Evolutionary conservation across 148 eudicot species (phyloP).

Genomic region (Rhododendron mucronatum): DNA sequence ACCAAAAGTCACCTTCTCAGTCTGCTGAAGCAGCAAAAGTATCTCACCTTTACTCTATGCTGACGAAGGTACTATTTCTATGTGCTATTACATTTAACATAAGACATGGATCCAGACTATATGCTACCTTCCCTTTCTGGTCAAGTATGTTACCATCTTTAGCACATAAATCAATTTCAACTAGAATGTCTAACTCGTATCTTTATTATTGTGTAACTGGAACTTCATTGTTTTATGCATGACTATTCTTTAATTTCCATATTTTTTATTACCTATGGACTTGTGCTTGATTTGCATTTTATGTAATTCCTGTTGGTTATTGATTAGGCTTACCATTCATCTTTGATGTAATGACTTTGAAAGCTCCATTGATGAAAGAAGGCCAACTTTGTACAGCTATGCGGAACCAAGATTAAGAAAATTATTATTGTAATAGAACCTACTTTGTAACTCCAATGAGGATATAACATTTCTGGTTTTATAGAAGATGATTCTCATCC

Average conservation of each 20-base stretch:
- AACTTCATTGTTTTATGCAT: background rate
- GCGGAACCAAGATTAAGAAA: background rate
- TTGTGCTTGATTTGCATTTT: background rate
- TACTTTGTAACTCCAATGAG: background rate
- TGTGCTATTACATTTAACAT: background rate
- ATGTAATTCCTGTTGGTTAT: background rate
- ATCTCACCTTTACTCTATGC: slow-evolving; percentile 44
- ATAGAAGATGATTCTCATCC: background rate
- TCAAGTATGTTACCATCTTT: slow-evolving; percentile 1
- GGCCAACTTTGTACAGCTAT: background rate
- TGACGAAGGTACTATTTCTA: slow-evolving; percentile 51
- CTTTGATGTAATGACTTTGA: background rate
- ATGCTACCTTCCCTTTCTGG: background rate
- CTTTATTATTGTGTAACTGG: background rate
- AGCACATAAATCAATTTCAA: background rate
- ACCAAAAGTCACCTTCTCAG: slow-evolving; percentile 15
- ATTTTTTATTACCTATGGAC: background rate
- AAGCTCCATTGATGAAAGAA: background rate
- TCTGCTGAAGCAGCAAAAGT: slow-evolving; percentile 53
- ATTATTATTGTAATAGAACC: background rate
- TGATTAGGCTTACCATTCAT: background rate
- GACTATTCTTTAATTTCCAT: background rate
- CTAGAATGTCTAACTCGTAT: background rate
- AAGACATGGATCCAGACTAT: background rate
- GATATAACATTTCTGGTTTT: background rate